Evolutionary conservation across 192 early-diverging fungal species (phyloP).

Genomic region (Gigaspora rosea): DNA sequence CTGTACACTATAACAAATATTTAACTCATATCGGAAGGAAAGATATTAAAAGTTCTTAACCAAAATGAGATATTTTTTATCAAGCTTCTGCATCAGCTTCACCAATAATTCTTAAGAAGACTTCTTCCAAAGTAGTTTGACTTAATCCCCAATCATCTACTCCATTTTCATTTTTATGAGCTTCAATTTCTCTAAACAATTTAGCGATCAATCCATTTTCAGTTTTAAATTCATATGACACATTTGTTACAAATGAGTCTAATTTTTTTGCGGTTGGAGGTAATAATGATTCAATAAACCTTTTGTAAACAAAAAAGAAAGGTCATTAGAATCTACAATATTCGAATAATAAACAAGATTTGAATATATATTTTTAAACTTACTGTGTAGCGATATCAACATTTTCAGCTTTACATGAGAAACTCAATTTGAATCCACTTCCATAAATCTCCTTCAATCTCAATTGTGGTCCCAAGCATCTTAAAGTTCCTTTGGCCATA

Average conservation of each 20-base stretch:
- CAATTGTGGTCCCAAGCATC: conserved; percentile 62
- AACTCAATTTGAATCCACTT: conserved; percentile 65
- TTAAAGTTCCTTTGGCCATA: conserved; percentile 71
- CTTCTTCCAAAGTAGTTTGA: conserved; percentile 70
- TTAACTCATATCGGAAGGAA: too few species aligned
- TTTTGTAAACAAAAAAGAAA: background rate
- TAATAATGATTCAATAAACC: conserved; percentile 50
- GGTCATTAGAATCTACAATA: background rate
- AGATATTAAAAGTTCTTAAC: too few species aligned
- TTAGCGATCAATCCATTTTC: conserved; percentile 48
- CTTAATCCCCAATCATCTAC: conserved; percentile 75
- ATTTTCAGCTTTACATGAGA: conserved; percentile 50
- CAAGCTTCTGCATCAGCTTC: conserved; percentile 50
- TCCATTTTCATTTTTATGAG: conserved; percentile 52
- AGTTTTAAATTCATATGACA: conserved; percentile 68
- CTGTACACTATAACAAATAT: too few species aligned
- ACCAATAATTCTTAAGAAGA: conserved; percentile 64
- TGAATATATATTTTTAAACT: conserved; percentile 31
- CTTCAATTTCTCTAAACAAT: conserved; percentile 65
- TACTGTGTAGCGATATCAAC: conserved; percentile 48
- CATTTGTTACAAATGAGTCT: conserved; percentile 55
- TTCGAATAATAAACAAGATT: background rate
- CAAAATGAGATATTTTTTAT: background rate
- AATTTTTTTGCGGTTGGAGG: conserved; percentile 49
- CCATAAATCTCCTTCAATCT: conserved; percentile 71